Evolutionary conservation across 192 early-diverging fungal species (phyloP).

Genomic region (Lobosporangium transversale): DNA sequence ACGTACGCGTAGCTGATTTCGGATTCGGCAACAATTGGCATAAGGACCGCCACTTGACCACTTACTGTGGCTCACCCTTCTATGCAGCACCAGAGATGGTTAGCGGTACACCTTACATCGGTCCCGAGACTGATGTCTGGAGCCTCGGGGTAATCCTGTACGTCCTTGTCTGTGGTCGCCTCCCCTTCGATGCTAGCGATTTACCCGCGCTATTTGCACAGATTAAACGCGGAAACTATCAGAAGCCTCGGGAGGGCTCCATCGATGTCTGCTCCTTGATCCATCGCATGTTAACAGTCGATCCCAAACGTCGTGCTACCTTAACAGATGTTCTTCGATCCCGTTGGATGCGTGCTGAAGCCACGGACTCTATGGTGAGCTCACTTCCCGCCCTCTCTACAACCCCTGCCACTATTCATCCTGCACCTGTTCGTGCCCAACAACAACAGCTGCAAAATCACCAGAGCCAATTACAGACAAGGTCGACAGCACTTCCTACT

Average conservation of each 20-base stretch:
- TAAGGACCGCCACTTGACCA: constrained; percentile 64
- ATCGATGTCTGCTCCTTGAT: constrained; percentile 62
- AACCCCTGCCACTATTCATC: constrained; percentile 20
- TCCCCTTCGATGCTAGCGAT: constrained; percentile 68
- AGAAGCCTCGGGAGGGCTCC: constrained; percentile 54
- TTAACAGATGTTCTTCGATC: constrained; percentile 63
- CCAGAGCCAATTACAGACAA: too few relatives aligned
- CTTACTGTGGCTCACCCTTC: constrained; percentile 74
- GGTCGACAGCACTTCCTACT: constrained; percentile 23
- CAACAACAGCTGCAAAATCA: too few relatives aligned
- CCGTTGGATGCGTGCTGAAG: constrained; percentile 60
- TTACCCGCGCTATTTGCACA: constrained; percentile 68
- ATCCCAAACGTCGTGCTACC: constrained; percentile 64
- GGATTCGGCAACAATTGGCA: constrained; percentile 69
- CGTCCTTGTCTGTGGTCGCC: constrained; percentile 65
- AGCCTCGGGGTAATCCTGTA: constrained; percentile 69
- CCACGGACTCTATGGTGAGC: constrained; percentile 25
- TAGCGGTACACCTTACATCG: constrained; percentile 65
- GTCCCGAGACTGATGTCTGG: constrained; percentile 70
- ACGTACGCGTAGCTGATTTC: constrained; percentile 68
- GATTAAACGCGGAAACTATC: constrained; percentile 67
- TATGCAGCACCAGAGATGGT: constrained; percentile 78
- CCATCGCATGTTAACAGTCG: constrained; percentile 58
- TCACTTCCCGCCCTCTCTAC: constrained; percentile 31
- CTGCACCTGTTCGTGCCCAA: constrained; percentile 11